Percentiles rank a stretch among this genome's conserved stretches.
Conservation (phyloP, 139 green algal genomes). For the Choricystis sp. region DNA sequence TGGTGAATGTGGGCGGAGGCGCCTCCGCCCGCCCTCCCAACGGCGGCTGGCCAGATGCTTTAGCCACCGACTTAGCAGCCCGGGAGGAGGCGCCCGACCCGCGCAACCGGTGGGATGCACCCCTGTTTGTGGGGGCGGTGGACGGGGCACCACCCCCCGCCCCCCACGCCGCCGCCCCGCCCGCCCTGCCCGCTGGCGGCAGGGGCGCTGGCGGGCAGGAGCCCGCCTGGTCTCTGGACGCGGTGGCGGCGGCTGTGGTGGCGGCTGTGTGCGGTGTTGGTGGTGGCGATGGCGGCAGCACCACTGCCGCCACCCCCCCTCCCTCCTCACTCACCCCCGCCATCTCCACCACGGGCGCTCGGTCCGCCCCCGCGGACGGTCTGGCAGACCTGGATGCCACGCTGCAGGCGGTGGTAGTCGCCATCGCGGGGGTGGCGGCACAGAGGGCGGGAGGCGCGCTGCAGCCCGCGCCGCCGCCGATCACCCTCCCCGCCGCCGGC, state of each 20-base stretch:
- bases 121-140: background rate
- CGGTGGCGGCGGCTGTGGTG: background rate
- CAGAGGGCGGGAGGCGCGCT: background rate
- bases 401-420: background rate
- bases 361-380: background rate
- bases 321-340: background rate
- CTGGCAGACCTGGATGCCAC: background rate
- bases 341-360: background rate
- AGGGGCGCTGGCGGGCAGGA: background rate
- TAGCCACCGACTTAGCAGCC: background rate
- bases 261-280: background rate
- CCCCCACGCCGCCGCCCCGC: background rate
- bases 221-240: background rate
- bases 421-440: background rate
- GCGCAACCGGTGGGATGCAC: background rate
- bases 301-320: too few relatives aligned
- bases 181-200: too few relatives aligned
- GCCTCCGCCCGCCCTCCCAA: too few relatives aligned
- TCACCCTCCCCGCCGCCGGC: too few relatives aligned
- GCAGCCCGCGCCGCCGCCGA: too few relatives aligned
- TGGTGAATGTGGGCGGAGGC: too few relatives aligned
- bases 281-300: too few relatives aligned
- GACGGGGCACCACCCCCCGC: background rate
- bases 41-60: too few relatives aligned
- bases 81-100: background rate